These are phyloP conservation scores for Xylaria cubensis DNA, from an alignment of 495 filamentous ascomycete species.

Conservation along the genomic window DNA sequence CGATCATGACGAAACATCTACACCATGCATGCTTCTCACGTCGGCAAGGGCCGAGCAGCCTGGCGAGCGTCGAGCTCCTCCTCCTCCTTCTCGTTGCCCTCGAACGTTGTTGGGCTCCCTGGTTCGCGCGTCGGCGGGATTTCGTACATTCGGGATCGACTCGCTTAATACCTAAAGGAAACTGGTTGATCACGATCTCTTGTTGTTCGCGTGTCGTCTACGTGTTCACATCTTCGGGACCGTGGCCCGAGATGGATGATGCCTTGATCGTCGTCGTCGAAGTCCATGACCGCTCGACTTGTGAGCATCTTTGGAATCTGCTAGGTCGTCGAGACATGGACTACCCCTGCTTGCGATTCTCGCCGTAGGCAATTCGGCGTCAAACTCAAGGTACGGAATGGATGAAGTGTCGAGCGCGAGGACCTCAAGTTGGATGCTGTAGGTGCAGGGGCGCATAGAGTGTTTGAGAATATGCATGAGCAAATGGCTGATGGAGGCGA, in stretches of 20 bases:
- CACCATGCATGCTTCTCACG: slow-evolving; percentile 79
- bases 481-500: too few relatives aligned
- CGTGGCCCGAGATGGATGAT: background rate
- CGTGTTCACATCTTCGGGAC: slow-evolving; percentile 35
- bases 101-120: slow-evolving; percentile 70
- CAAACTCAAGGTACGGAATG: slow-evolving; percentile 52
- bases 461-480: too few relatives aligned
- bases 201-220: slow-evolving; percentile 49
- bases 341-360: slow-evolving; percentile 70
- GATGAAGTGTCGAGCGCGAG: slow-evolving; percentile 56
- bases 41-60: slow-evolving; percentile 89
- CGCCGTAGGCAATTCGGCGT: slow-evolving; percentile 32
- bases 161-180: slow-evolving; percentile 47
- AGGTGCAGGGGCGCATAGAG: too few relatives aligned
- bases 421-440: slow-evolving; percentile 46
- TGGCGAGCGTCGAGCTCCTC: slow-evolving; percentile 39
- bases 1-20: slow-evolving; percentile 99
- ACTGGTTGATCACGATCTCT: slow-evolving; percentile 54
- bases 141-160: slow-evolving; percentile 45
- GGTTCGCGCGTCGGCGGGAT: background rate
- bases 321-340: slow-evolving; percentile 55
- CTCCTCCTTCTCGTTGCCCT: slow-evolving; percentile 16
- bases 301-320: slow-evolving; percentile 68
- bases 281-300: slow-evolving; percentile 69
- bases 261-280: slow-evolving; percentile 17